Percentiles rank a stretch among this genome's conserved stretches.
These are phyloP conservation scores for Aureobasidium leucospermi DNA, from an alignment of 2,329 filamentous ascomycete genomes.

Conservation along the genomic window DNA sequence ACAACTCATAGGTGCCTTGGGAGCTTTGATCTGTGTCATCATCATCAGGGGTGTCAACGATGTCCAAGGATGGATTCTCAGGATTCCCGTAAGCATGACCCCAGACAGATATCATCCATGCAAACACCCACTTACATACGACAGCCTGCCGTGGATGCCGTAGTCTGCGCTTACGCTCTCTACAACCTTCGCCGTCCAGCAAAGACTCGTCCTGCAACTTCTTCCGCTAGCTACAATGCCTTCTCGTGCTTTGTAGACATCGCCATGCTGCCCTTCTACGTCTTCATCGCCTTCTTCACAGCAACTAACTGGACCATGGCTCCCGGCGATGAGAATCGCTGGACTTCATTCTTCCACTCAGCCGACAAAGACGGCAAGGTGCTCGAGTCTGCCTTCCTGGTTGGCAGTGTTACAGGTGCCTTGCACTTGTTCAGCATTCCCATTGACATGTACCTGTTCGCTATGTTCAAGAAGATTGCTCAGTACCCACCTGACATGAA, in stretches of 20 bases:
- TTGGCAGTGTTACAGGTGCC: constrained; percentile 54
- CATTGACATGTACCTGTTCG: constrained; percentile 66
- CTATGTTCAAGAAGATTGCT: constrained; percentile 76
- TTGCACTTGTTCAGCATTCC: constrained; percentile 64
- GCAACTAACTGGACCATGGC: constrained; percentile 45
- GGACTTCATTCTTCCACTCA: constrained; percentile 59
- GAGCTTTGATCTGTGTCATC: constrained; percentile 68
- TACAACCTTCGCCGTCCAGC: constrained; percentile 71
- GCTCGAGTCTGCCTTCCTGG: constrained; percentile 57
- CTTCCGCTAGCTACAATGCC: constrained; percentile 80
- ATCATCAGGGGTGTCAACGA: constrained; percentile 62
- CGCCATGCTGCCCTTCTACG: constrained; percentile 56
- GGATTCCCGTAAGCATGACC: constrained; percentile 57
- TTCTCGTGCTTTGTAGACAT: constrained; percentile 70
- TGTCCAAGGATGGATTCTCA: constrained; percentile 65
- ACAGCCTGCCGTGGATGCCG: constrained; percentile 66
- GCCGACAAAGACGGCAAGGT: constrained; percentile 55
- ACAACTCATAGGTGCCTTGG: constrained; percentile 61
- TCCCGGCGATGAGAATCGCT: constrained; percentile 43
- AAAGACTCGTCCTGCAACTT: constrained; percentile 64
- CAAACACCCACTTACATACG: neutral
- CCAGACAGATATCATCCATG: neutral
- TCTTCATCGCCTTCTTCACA: constrained; percentile 50
- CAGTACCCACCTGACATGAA: constrained; percentile 90
- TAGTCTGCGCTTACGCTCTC: constrained; percentile 68